Evolutionary conservation across 1,139 yeast genomes (phyloP), one percentile per base, ranked within the genome.

Genomic region (Zygosaccharomyces sapae): DNA sequence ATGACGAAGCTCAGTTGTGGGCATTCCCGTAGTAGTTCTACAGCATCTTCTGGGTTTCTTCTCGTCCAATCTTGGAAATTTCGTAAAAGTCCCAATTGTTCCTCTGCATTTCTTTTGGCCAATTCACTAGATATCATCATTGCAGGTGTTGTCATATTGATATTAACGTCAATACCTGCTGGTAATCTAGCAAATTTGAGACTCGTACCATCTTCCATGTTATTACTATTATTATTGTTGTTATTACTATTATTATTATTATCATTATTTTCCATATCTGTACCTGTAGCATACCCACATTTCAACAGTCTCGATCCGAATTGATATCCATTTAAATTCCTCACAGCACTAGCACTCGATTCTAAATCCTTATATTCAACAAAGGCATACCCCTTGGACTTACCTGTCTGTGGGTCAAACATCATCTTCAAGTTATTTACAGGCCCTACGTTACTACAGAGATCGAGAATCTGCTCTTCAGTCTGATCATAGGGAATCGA

Each of bases 361-460:
- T 86, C 96, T 13, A 70, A 58, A 54, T 77, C 90, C 44, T 76
- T 78, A 62, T 86, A 90, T 56, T 86, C 90, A 18, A 90, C 83
- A 58, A 85, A 86, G 2, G 96, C 97, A 65, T 80, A 87, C 1
- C 97, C 97, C 65, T 85, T 88, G 12, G 96, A 86, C 62, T 83
- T 85, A 2, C 97, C 97, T 0, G 96, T 88, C 49, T 82, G 81
- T 38, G 86, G 84, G 65, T 90, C 97, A 63, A 90, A 87, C 62
- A 87, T 75, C 58, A 90, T 74, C 62, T 83, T 82, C 53, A 88
- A 72, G 52, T 79, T 81, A 37, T 78, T 76, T 2, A 92, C 95
- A 0, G 97, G 97, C 0, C 97, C 97, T 1, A 87, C 62, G 41
- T 59, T 59, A 35, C 56, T 53, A 46, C 68, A 63, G 24, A 61